These are phyloP conservation scores for Bjerkandera adusta DNA, from an alignment of 1,284 basidiomycete genomes.

Conservation along the genomic window DNA sequence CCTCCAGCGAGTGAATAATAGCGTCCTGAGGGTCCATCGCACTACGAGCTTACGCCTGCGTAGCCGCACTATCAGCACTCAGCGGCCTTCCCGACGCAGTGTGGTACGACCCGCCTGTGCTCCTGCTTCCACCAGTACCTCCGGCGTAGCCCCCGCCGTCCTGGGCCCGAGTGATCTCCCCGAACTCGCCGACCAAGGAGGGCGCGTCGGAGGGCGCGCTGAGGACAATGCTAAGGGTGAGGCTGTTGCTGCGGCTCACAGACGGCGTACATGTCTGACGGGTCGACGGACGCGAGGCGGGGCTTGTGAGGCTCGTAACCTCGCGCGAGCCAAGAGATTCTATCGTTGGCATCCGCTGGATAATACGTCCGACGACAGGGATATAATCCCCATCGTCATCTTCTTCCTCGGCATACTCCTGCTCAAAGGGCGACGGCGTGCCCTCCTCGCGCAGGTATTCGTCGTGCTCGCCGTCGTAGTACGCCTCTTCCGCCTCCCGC, in stretches of 20 bases:
- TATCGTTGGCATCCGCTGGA: constrained; percentile 77
- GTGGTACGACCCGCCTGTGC: constrained; percentile 23
- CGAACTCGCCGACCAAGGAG: constrained; percentile 6
- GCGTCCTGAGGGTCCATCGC: too few species aligned
- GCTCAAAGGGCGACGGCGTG: constrained; percentile 12
- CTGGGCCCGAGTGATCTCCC: constrained; percentile 11
- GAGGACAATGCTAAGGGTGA: constrained; percentile 18
- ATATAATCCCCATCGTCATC: constrained; percentile 42
- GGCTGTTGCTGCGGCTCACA: constrained; percentile 26
- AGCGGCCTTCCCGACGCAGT: constrained; percentile 15
- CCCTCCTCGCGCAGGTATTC: constrained; percentile 10
- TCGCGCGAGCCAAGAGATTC: constrained; percentile 67
- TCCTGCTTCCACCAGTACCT: constrained; percentile 19
- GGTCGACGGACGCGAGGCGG: constrained; percentile 28
- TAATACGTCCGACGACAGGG: constrained; percentile 55
- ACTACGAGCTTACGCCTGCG: too few species aligned
- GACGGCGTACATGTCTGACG: constrained; percentile 25
- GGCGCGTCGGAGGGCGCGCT: constrained; percentile 12
- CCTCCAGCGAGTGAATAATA: too few species aligned
- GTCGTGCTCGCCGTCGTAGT: constrained; percentile 17
- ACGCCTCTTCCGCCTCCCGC: too few species aligned
- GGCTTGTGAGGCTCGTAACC: constrained; percentile 32
- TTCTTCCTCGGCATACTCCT: background rate
- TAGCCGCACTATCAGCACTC: constrained; percentile 12
- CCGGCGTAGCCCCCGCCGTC: constrained; percentile 8